Evolutionary conservation across 2,329 filamentous ascomycete species (phyloP).

Genomic region (Graphilbum sp.): DNA sequence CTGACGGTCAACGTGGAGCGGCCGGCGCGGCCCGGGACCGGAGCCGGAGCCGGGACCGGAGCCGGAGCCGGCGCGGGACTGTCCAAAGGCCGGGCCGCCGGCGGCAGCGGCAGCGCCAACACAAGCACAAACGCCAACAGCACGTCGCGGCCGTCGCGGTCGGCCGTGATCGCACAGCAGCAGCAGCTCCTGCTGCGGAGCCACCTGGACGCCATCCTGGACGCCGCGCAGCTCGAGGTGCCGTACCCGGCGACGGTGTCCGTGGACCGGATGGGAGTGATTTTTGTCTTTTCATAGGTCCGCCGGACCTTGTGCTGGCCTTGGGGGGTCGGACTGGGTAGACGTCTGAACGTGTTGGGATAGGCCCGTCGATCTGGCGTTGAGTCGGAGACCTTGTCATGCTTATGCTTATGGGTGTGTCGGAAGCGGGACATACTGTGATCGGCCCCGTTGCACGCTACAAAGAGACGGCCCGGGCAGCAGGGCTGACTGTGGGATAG

Average conservation of each 20-base stretch:
- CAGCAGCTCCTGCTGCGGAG: constrained; percentile 74
- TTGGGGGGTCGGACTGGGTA: not conserved
- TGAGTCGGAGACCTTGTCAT: too few species aligned
- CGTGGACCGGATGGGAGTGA: constrained; percentile 73
- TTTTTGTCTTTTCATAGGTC: constrained; percentile 64
- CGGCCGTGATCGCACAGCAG: constrained; percentile 73
- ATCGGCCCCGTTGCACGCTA: too few species aligned
- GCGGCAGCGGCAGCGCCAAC: constrained; percentile 10
- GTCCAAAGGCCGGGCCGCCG: constrained; percentile 1
- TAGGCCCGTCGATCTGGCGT: too few species aligned
- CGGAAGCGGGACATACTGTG: too few species aligned
- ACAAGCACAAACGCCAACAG: constrained; percentile 13
- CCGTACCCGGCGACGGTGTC: constrained; percentile 90
- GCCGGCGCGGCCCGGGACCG: constrained; percentile 21
- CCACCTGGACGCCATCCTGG: constrained; percentile 75
- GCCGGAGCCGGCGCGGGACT: constrained; percentile 8
- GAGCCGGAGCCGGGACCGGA: constrained; percentile 14
- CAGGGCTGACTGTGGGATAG: too few species aligned
- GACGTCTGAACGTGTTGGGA: not conserved
- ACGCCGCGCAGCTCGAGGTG: constrained; percentile 73
- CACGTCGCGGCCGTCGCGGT: constrained; percentile 40
- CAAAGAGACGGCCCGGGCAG: too few species aligned
- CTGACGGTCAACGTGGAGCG: constrained; percentile 53
- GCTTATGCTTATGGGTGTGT: too few species aligned
- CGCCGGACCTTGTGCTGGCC: not conserved